Conservation (phyloP, 345 rosid genomes). For the Dimocarpus longan region DNA sequence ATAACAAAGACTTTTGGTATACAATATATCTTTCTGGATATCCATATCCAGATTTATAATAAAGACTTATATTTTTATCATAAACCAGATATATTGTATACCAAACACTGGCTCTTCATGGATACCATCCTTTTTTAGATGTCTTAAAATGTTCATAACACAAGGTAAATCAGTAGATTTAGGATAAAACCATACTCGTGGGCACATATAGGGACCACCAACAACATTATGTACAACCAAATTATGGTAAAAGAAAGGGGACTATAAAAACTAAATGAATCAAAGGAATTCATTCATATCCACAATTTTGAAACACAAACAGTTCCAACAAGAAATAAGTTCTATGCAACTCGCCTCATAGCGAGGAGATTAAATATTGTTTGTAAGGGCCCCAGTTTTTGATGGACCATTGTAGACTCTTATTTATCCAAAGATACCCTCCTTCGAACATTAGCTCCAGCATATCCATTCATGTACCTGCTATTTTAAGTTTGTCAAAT, state of each 20-base stretch:
- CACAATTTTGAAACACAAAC: not conserved
- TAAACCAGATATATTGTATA: no score
- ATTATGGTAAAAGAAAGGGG: not conserved
- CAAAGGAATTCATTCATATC: constrained; percentile 1
- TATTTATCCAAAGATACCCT: constrained; percentile 68
- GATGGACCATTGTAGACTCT: constrained; percentile 94
- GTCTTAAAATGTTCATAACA: no score
- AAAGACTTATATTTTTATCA: no score
- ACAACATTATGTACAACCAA: not conserved
- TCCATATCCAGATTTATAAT: no score
- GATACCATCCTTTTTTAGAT: no score
- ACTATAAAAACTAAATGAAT: not conserved
- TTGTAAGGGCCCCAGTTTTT: constrained; percentile 93
- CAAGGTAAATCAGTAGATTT: not conserved
- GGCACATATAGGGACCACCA: not conserved
- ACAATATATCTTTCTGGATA: no score
- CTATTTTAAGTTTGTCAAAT: constrained; percentile 23
- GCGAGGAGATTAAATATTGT: constrained; percentile 88
- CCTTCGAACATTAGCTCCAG: constrained; percentile 72
- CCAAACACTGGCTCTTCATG: no score
- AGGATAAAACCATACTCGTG: not conserved
- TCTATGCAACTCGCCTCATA: constrained; percentile 60
- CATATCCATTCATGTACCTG: constrained; percentile 71
- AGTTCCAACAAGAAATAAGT: not conserved
- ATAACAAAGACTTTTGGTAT: no score